Base-by-base conservation (phyloP, 805 yeast genomes). In the Sugiyamaella marilandica region DNA sequence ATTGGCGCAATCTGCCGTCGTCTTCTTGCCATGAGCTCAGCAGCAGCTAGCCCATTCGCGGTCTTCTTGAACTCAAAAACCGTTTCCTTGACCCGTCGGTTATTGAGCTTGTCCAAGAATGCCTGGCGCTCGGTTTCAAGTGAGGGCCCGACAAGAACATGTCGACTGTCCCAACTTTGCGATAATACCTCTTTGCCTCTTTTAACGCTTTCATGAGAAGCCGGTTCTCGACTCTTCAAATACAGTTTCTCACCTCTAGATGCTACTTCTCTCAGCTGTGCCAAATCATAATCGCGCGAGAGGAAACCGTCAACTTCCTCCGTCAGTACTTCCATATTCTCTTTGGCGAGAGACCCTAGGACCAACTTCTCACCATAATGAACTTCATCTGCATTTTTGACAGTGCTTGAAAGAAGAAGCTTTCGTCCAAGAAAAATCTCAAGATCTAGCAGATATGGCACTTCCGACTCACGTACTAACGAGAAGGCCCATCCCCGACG, bases 401-500 rank as follows among this genome's bases (percentile, higher is more conserved):
- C 70, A 65, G 77, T 74, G 2, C 52, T 29, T 2, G 61, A 52
- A 19, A 88, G 67, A 46, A 85, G 69, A 31, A 94, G 77, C 65
- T 90, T 89, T 63, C 85, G 81, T 5, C 97, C 97, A 61, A 94
- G 73, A 64, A 94, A 92, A 44, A 94, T 60, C 66, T 94, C 98
- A 62, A 94, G 75, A 69, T 94, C 99, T 47, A 92, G 75, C 49
- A 94, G 70, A 62, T 92, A 94, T 10, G 99, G 96, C 53, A 92
- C 70, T 67, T 94, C 99, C 51, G 81, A 76, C 58, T 90, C 96
- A 53, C 83, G 77, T 7, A 91, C 85, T 55, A 94, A 81, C 2
- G 97, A 85, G 67, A 87, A 94, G 0, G 99, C 99, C 95, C 97
- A 90, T 65, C 99, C 99, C 61, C 79, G 82, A 67, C 89, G 85